Conservation (phyloP, 352 stramenopile genomes). For the Phytophthora hybrid region DNA sequence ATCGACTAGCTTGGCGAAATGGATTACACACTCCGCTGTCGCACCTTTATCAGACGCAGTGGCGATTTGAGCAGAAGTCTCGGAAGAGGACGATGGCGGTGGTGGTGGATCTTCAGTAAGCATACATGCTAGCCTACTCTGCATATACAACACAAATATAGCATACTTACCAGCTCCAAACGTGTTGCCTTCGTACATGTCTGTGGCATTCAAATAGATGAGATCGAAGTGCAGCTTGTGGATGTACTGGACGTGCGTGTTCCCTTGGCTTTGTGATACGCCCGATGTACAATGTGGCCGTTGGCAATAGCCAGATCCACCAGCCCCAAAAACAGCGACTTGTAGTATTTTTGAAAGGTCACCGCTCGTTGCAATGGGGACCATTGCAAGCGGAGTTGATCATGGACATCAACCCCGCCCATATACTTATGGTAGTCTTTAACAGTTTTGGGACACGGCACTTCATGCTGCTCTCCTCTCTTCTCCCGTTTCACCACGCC, state of each 20-base stretch:
- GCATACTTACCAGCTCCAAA: neutral
- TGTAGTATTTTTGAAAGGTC: constrained; percentile 14
- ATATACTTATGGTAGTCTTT: constrained; percentile 14
- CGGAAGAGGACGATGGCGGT: neutral
- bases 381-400: constrained; percentile 4
- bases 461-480: constrained; percentile 7
- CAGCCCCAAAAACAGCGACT: constrained; percentile 16
- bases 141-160: neutral
- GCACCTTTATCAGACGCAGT: too few relatives aligned
- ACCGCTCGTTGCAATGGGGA: constrained; percentile 15
- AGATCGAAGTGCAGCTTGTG: constrained; percentile 5
- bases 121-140: neutral
- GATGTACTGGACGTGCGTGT: constrained; percentile 13
- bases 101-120: neutral
- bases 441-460: constrained; percentile 1
- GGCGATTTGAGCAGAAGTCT: too few relatives aligned
- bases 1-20: neutral
- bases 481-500: neutral
- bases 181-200: constrained; percentile 11
- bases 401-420: neutral
- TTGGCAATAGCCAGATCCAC: constrained; percentile 14
- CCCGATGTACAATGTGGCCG: constrained; percentile 2
- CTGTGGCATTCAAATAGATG: neutral
- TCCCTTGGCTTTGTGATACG: neutral
- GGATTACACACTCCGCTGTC: neutral